Conservation (phyloP, 2,329 filamentous ascomycete species). For the Cordyceps cateniannulata region DNA sequence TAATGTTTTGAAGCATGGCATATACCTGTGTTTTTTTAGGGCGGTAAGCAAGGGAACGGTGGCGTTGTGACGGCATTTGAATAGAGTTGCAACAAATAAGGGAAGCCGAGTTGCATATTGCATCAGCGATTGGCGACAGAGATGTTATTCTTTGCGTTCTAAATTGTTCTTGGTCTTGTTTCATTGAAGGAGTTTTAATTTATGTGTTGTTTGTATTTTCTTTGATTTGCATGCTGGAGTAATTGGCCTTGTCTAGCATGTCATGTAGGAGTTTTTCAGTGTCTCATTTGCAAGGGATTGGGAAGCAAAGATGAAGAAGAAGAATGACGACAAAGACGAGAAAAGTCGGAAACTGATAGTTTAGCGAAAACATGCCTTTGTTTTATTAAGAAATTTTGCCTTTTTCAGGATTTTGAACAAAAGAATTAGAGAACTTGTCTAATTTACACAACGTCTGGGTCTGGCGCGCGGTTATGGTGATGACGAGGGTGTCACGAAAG, state of each 20-base stretch:
- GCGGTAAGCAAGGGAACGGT: neutral
- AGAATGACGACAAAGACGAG: neutral
- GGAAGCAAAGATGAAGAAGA: neutral
- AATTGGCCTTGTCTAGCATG: constrained; percentile 5
- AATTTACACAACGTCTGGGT: no score
- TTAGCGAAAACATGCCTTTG: neutral
- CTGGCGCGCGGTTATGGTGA: no score
- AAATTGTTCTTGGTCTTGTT: neutral
- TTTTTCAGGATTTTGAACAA: no score
- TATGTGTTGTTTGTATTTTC: neutral
- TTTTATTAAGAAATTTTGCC: neutral
- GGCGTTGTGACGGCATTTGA: neutral
- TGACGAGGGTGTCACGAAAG: neutral
- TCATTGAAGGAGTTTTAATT: neutral
- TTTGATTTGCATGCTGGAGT: neutral
- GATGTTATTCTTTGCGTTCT: neutral
- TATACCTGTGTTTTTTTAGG: no score
- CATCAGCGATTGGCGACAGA: neutral
- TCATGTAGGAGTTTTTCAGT: neutral
- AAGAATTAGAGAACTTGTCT: no score
- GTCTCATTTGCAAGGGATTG: neutral
- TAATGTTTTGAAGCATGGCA: neutral
- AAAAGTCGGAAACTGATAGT: constrained; percentile 1
- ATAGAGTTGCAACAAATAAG: neutral
- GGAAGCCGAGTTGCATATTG: neutral